Evolutionary conservation across 768 basidiomycete species (phyloP).

Genomic region (Kwoniella bestiolae): DNA sequence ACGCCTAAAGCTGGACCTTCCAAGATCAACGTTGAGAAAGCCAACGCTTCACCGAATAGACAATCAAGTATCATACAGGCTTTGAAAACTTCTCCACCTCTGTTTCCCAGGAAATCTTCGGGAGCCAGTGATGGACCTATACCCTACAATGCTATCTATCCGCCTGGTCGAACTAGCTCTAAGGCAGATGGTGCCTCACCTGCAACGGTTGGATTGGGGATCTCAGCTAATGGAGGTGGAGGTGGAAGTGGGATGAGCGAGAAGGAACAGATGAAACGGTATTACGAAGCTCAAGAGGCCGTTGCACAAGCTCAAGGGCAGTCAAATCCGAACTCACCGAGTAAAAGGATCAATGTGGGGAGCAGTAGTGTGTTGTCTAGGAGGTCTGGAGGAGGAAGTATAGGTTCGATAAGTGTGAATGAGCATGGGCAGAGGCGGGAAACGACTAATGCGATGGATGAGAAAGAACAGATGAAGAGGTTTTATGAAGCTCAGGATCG

Average conservation of each 20-base stretch:
- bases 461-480: conserved; percentile 39
- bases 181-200: neutral
- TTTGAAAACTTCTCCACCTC: conserved; percentile 8
- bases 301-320: conserved; percentile 9
- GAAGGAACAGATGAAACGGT: conserved; percentile 37
- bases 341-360: neutral
- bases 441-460: neutral
- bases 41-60: neutral
- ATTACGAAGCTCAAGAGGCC: conserved; percentile 31
- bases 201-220: conserved; percentile 1
- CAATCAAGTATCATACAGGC: conserved; percentile 17
- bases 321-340: neutral
- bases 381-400: conserved; percentile 7
- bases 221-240: neutral
- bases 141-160: conserved; percentile 20
- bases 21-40: neutral
- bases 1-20: neutral
- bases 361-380: conserved; percentile 4
- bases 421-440: neutral
- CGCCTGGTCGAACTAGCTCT: neutral
- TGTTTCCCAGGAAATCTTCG: neutral
- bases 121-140: conserved; percentile 3
- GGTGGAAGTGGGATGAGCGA: conserved; percentile 22
- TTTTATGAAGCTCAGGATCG: conserved; percentile 38
- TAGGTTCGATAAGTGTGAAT: conserved; percentile 5